Evolutionary conservation across 163 green algal species (phyloP).

Genomic region (Volvox carteri): DNA sequence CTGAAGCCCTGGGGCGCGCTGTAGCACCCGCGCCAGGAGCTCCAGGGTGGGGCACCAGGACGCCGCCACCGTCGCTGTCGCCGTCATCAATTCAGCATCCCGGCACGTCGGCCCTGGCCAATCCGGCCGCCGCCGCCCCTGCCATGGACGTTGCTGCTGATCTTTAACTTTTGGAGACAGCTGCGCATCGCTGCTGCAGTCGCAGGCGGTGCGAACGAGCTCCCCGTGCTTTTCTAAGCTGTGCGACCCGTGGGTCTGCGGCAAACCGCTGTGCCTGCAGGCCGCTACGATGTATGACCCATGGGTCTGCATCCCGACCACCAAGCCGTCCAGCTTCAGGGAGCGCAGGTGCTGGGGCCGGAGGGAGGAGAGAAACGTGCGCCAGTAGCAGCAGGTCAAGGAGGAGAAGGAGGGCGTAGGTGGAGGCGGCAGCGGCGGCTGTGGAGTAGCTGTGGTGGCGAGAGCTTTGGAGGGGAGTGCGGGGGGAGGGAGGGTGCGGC

Average conservation of each 20-base stretch:
- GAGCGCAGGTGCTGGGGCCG: conserved; percentile 19
- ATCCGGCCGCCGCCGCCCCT: too few species aligned
- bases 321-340: conserved; percentile 37
- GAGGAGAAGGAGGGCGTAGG: neutral
- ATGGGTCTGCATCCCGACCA: neutral
- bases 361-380: neutral
- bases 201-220: too few species aligned
- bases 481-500: neutral
- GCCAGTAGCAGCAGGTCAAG: conserved; percentile 6
- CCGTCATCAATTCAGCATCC: too few species aligned
- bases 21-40: neutral
- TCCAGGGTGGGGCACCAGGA: conserved; percentile 6
- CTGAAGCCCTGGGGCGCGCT: neutral
- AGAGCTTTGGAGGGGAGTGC: neutral
- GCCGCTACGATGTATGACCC: neutral
- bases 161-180: neutral
- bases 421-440: neutral
- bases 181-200: too few species aligned
- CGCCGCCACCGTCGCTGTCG: neutral
- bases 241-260: neutral
- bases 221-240: neutral
- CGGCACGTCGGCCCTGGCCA: too few species aligned
- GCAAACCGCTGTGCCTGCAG: too few species aligned
- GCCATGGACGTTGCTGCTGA: neutral
- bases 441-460: neutral